Base-by-base conservation (phyloP, 2,329 filamentous ascomycete species). In the Pseudogymnoascus sp. region DNA sequence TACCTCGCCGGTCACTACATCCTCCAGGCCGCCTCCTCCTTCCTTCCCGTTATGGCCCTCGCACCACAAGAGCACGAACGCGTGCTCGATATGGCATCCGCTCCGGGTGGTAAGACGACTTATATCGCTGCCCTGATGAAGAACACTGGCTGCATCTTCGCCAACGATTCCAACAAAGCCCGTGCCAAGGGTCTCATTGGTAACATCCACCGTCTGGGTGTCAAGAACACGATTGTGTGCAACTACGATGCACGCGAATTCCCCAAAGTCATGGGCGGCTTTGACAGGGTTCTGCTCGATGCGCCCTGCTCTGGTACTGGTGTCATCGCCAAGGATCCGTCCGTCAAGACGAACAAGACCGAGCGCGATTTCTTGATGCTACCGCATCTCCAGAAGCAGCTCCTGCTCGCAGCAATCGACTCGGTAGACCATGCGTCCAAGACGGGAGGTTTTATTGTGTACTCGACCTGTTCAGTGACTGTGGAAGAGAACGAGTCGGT, bases 1-100 rank as follows among this genome's bases (percentile, higher is more conserved):
- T 99, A 99, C 76, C 85, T 99, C 11, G 93, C 93, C 15, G 95
- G 95, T 17, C 92, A 99, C 76, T 99, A 99, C 79, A 97, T 99
- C 70, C 84, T 99, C 11, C 95, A 99, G 79, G 95, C 95, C 0
- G 95, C 95, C 0, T 96, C 91, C 5, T 97, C 93, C 17, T 99
- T 99, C 80, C 83, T 99, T 60, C 95, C 95, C 67, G 95, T 97
- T 72, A 97, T 99, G 92, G 93, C 95, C 9, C 84, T 99, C 11
- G 93, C 91, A 5, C 95, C 95, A 0, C 93, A 97, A 77, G 91
- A 96, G 76, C 83, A 92, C 70, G 93, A 99, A 79, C 87, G 95
- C 37, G 84, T 96, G 60, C 87, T 99, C 62, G 93, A 96, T 81
- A 74, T 97, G 93, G 91, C 95, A 61, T 89, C 95, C 69, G 93